Evolutionary conservation across 2,329 filamentous ascomycete genomes (phyloP), one percentile per base, ranked within the genome.

Genomic region (Penicillium sp.): DNA sequence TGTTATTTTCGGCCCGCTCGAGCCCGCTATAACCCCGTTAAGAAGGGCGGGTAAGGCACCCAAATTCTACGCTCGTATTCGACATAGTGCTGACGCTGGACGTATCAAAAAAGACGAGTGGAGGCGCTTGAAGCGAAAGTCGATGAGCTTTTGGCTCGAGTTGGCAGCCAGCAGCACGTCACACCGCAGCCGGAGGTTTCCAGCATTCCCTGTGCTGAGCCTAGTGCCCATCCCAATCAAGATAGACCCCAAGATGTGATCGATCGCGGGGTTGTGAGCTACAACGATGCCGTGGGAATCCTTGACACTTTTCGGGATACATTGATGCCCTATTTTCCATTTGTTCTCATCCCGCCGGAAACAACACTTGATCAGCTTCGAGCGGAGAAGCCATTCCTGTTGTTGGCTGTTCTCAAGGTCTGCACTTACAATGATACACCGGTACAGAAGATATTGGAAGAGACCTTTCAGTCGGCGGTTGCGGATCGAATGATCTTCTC

Each of bases 1-100:
- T 59, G 57, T 16, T 59, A 55, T 47, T 59, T 59, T 31, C 57
- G 57, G 11, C 44, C 55, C 13, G 48, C 57, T n/a, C 45, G 57
- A 16, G 8, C 52, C n/a, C 57, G 57, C 18, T 56, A 59, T 11
- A 52, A 47, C 2, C 47, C 47, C 29, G 14, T 45, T 3, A 59
- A 49, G 39, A 59, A 56, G 32, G 57, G 56, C 16, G 38, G 42
- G 49, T 52, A 52, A 45, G 49, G 42, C 49, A 31, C 49, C 32
- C 40, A 24, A 18, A 27, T 52, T 46, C 32, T 42, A 52, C 32
- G 32, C 22, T 39, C n/a, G 14, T 9, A 18, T 16, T 38, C 18
- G 39, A 45, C 27, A 11, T 31, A 42, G 18, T 36, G 36, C 46
- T 48, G 36, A 48, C n/a, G 32, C n/a, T 5, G 39, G 40, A 10